Conservation (phyloP, 1,284 basidiomycete genomes). For the Xerocomus nothofagi region DNA sequence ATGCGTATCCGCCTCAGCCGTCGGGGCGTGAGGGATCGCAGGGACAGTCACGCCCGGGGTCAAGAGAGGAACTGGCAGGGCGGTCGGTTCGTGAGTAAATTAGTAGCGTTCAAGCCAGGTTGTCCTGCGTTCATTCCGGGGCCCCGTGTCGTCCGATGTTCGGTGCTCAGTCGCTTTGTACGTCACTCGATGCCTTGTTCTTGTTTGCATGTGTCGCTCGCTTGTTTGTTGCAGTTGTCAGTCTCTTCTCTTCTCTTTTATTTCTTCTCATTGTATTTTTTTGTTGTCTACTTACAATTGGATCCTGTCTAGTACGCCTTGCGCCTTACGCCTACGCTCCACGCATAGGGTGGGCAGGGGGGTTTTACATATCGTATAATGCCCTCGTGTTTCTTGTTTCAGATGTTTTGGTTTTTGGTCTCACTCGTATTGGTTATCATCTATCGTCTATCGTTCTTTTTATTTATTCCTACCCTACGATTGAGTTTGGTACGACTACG, state of each 20-base stretch:
- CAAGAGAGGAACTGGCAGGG: constrained; percentile 21
- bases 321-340: not conserved
- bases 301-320: not conserved
- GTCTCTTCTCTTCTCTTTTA: not conserved
- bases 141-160: not conserved
- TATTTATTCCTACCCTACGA: constrained; percentile 1
- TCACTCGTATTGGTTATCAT: constrained; percentile 1
- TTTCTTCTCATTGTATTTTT: not conserved
- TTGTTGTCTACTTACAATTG: constrained; percentile 1
- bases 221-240: not conserved
- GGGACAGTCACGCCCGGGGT: constrained; percentile 24
- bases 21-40: constrained; percentile 19
- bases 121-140: not conserved
- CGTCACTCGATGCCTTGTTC: not conserved
- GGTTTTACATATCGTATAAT: constrained; percentile 16
- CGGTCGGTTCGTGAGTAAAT: constrained; percentile 17
- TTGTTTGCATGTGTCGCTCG: constrained; percentile 9
- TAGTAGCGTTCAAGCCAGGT: not conserved
- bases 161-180: constrained; percentile 6
- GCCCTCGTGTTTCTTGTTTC: not conserved
- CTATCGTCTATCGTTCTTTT: not conserved
- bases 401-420: not conserved
- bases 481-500: not conserved
- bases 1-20: constrained; percentile 47
- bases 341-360: too few species aligned